Evolutionary conservation across 257 asterid species (phyloP), one percentile per base, ranked within the genome.

Genomic region (Solanum pimpinellifolium): DNA sequence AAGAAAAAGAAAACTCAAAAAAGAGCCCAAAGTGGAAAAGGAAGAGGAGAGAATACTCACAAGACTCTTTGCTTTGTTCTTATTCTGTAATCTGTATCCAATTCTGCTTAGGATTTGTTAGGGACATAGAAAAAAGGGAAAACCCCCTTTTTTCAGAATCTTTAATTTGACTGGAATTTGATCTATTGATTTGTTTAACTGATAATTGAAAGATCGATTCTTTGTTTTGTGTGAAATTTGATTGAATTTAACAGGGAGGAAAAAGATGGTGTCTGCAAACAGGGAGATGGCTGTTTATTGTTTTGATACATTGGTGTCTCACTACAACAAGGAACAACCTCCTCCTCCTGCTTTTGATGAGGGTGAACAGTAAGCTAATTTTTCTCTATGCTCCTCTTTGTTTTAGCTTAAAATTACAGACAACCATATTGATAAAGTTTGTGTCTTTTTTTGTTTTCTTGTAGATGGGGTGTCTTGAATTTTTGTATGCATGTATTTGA

Each of bases 251-350:
- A 15, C 21, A 27, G 74, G 77, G 23, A 18, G 44, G 83, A 11
- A 13, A 33, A 91, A 69, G 44, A 97, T 97, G 99, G 98, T 95
- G 94, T 94, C 98, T 89, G 99, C 99, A 84, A 97, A 94, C 83
- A 93, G 92, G 86, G 99, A 97, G 85, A 95, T 97, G 99, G 99
- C 89, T 85, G 98, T 93, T 59, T 97, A 91, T 92, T 97, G 99
- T 93, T 97, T 97, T 89, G 98, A 97, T 89, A 93, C 98, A 42
- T 93, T 97, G 89, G 95, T 97, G 85, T 95, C 98, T 86, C 99
- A 97, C 93, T 97, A 92, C 92, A 97, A 93, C 89, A 83, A 89
- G 89, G 96, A 94, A 77, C 93, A 93, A 68, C 91, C 94, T 86
- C 99, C 98, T 52, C 94, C 98, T 39, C 98, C 99, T 66, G 96